Conservation (phyloP, 148 eudicot genomes). For the Rhododendron vialii region DNA sequence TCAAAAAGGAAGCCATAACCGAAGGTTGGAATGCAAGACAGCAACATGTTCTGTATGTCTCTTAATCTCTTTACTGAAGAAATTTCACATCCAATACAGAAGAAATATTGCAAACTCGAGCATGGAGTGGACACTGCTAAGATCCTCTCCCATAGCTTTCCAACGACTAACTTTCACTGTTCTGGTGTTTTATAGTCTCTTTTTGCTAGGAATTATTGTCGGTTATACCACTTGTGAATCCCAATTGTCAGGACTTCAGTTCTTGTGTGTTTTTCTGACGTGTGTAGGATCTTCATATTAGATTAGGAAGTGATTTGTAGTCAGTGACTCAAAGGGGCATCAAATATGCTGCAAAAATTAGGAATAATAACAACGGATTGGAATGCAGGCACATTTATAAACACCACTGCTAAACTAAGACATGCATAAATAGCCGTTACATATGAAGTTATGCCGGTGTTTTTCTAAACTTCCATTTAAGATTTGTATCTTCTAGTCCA, state of each 20-base stretch:
- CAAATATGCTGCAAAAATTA: conserved; percentile 2
- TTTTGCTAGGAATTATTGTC: neutral
- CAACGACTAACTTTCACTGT: neutral
- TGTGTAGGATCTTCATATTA: neutral
- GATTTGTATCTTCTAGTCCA: neutral
- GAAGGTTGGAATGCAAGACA: neutral
- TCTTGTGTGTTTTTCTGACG: neutral
- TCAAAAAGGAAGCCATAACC: neutral
- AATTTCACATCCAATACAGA: neutral
- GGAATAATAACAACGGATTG: neutral
- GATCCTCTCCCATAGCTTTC: neutral
- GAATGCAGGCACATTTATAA: neutral
- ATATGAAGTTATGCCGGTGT: neutral
- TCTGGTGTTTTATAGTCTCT: neutral
- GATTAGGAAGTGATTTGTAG: neutral
- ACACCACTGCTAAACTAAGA: neutral
- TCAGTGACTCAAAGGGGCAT: neutral
- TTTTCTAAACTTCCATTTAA: neutral
- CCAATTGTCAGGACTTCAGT: neutral
- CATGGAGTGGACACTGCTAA: neutral
- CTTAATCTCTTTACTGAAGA: neutral
- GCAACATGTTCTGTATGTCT: neutral
- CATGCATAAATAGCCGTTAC: neutral
- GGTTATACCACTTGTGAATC: neutral
- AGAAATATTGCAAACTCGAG: neutral